Percentiles rank a stretch among this genome's conserved stretches.
phyloP scores from a whole-genome alignment of 306 rosid species.

The Mimosa pudica region DNA sequence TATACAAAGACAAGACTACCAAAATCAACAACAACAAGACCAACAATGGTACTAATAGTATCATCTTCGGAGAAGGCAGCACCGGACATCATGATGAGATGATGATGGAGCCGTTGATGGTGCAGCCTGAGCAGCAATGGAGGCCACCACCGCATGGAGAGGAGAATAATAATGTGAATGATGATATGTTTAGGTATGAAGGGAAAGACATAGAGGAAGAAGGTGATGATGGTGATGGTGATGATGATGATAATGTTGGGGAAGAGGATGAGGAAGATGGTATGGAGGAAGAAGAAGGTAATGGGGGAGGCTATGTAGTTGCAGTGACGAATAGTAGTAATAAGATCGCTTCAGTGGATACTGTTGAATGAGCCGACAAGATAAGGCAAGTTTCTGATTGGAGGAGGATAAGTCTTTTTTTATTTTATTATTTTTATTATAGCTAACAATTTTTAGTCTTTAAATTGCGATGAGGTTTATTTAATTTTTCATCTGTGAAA shows the following conservation, averaged over 20 bases:
- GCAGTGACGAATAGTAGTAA: slow-evolving; percentile 31
- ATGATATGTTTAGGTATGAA: slow-evolving; percentile 4
- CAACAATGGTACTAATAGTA: neutral
- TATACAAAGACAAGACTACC: slow-evolving; percentile 50
- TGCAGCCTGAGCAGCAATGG: slow-evolving; percentile 77
- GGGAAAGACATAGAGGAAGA: slow-evolving; percentile 2
- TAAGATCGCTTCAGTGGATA: slow-evolving; percentile 52
- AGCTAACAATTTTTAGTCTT: neutral
- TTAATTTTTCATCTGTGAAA: neutral
- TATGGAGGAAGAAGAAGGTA: slow-evolving; percentile 23
- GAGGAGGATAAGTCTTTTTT: neutral
- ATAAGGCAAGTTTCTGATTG: slow-evolving; percentile 31
- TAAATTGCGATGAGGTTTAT: neutral
- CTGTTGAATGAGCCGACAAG: slow-evolving; percentile 49
- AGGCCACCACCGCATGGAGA: slow-evolving; percentile 36
- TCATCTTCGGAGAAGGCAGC: neutral
- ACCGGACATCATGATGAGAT: neutral
- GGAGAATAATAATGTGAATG: neutral
- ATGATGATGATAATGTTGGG: slow-evolving; percentile 30
- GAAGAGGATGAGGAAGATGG: slow-evolving; percentile 52
- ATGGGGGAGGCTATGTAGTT: slow-evolving; percentile 39
- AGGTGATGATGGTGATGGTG: slow-evolving; percentile 32
- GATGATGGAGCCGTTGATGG: slow-evolving; percentile 66
- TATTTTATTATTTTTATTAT: neutral
- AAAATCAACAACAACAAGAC: neutral